Evolutionary conservation across 2,329 filamentous ascomycete species (phyloP).

Genomic region (Plectosphaerella plurivora): DNA sequence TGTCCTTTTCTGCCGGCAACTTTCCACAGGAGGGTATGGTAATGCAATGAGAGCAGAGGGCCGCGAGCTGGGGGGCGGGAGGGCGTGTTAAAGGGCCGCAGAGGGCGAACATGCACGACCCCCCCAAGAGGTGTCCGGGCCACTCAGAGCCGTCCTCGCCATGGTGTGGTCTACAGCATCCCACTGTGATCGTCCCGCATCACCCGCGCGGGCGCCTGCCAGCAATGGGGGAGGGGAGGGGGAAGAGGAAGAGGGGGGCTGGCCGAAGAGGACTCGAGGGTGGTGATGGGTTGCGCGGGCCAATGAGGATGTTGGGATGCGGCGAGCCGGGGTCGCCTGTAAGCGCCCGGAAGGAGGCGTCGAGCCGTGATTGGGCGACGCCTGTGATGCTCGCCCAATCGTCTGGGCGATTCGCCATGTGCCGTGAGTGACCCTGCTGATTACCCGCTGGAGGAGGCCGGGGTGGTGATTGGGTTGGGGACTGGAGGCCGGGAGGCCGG

Average conservation of each 20-base stretch:
- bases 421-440: neutral
- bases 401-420: slow-evolving; percentile 2
- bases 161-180: neutral
- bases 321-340: neutral
- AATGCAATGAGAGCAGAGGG: neutral
- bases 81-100: neutral
- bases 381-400: neutral
- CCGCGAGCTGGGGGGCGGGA: neutral
- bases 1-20: neutral
- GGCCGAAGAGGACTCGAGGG: neutral
- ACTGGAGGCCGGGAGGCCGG: neutral
- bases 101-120: neutral
- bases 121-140: neutral
- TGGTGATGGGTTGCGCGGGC: neutral
- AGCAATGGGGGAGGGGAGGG: neutral
- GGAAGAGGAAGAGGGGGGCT: neutral
- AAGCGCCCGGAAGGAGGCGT: neutral
- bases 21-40: neutral
- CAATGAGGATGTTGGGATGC: neutral
- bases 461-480: neutral
- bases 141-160: neutral
- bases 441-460: neutral
- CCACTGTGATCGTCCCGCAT: neutral
- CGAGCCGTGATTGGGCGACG: neutral
- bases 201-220: neutral